Evolutionary conservation across 768 basidiomycete genomes (phyloP), one percentile per base, ranked within the genome.

Genomic region (Termitomyces bulborhizus): DNA sequence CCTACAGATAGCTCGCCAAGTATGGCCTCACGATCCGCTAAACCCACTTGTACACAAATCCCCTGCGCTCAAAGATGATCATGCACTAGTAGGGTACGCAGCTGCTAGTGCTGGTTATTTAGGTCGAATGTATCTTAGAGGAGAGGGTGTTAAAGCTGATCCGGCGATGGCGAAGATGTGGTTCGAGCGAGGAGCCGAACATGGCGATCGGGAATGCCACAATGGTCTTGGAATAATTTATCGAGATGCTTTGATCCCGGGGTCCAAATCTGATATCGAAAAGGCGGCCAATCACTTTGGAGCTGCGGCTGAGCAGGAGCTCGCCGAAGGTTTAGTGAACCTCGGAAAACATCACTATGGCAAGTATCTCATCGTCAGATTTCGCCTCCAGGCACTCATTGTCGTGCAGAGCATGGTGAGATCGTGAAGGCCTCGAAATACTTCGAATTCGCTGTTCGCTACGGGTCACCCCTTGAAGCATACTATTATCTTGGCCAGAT

Each of bases 201-300:
- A 85, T 64, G 86, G 84, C 26, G 96, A 99, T 63, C 81, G 86
- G 55, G 96, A 98, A 68, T 88, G 86, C 59, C 84, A 87, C 56
- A 98, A 97, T 64, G 89, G 86, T 0, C 74, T 99, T 36, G 97
- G 95, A 0, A 88, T 98, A 63, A 91, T 98, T 56, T 89, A 86
- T 73, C 78, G 96, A 32, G 97, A 98, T 64, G 97, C 93, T 0
- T 72, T 98, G 18, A 70, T 87, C 3, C 81, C 83, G 29, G 83
- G 84, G 3, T 76, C 84, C 16, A 82, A 81, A 60, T 68, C 72
- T 26, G 90, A 97, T 64, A 46, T 75, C 27, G 80, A 77, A 65
- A 83, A 81, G 64, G 88, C 93, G 0, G 55, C 85, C 44, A 59
- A 60, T 13, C 76, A 88, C 64, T 97, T 99, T 66, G 76, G 73